Conservation (phyloP, 805 yeast genomes). For the Zygosaccharomyces kombuchaensis region DNA sequence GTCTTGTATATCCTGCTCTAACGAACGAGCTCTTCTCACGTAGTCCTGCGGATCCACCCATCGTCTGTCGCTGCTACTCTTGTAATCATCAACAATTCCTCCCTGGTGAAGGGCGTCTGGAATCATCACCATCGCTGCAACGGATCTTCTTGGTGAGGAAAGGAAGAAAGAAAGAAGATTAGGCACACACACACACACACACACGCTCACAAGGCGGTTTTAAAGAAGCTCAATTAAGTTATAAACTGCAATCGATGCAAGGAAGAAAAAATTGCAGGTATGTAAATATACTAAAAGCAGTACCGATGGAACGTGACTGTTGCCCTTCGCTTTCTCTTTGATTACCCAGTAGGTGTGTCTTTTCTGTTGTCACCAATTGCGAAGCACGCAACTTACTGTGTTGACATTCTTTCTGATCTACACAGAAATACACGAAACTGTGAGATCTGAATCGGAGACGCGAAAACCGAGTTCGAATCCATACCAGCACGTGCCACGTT, state of each 20-base stretch:
- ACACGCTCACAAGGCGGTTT: neutral
- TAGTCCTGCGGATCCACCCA: conserved; percentile 19
- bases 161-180: neutral
- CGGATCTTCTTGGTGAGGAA: neutral
- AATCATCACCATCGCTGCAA: neutral
- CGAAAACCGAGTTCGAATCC: neutral
- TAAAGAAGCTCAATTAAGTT: neutral
- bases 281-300: neutral
- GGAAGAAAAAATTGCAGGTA: neutral
- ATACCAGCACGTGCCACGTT: too few relatives aligned
- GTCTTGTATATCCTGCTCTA: conserved; percentile 13
- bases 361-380: neutral
- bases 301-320: neutral
- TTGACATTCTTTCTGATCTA: neutral
- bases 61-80: neutral
- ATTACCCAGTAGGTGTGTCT: neutral
- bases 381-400: neutral
- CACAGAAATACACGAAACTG: neutral
- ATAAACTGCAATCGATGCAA: neutral
- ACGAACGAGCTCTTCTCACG: conserved; percentile 15
- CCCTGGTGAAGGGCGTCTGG: neutral
- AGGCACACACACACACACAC: neutral
- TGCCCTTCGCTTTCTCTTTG: neutral
- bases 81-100: neutral
- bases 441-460: neutral